Conservation (phyloP, 2,329 filamentous ascomycete genomes). For the Curvularia lunata region DNA sequence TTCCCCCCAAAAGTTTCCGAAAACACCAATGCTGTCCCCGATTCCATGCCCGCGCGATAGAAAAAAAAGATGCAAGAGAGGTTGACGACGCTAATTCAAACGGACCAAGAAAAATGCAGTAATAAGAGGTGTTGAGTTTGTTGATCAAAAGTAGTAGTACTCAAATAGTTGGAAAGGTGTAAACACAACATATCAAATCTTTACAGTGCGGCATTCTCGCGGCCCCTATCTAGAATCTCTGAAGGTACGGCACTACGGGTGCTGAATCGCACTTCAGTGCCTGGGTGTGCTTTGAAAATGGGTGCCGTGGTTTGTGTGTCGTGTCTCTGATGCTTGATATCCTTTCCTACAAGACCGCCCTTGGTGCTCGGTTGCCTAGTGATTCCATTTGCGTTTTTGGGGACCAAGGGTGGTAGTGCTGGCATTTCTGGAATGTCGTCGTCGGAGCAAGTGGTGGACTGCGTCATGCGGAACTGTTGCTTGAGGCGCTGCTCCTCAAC, state of each 20-base stretch:
- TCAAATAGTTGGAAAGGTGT: not conserved
- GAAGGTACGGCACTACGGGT: constrained; percentile 47
- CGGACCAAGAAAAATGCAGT: no score
- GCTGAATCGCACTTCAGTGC: constrained; percentile 50
- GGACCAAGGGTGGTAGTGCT: constrained; percentile 22
- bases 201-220: constrained; percentile 31
- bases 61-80: no score
- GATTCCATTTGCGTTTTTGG: constrained; percentile 32
- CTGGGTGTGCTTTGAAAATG: constrained; percentile 50
- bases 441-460: constrained; percentile 34
- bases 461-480: constrained; percentile 44
- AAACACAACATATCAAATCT: not conserved
- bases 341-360: constrained; percentile 38
- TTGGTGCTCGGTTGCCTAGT: constrained; percentile 15
- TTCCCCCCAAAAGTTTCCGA: no score
- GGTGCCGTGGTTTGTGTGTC: constrained; percentile 50
- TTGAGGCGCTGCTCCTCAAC: constrained; percentile 46
- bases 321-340: constrained; percentile 44
- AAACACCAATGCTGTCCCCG: no score
- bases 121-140: not conserved
- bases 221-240: constrained; percentile 47
- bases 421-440: constrained; percentile 28
- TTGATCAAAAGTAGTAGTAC: not conserved
- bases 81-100: no score
- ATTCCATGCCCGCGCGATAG: no score